Evolutionary conservation across 2,329 filamentous ascomycete genomes (phyloP).

Genomic region (Penicillium sp.): DNA sequence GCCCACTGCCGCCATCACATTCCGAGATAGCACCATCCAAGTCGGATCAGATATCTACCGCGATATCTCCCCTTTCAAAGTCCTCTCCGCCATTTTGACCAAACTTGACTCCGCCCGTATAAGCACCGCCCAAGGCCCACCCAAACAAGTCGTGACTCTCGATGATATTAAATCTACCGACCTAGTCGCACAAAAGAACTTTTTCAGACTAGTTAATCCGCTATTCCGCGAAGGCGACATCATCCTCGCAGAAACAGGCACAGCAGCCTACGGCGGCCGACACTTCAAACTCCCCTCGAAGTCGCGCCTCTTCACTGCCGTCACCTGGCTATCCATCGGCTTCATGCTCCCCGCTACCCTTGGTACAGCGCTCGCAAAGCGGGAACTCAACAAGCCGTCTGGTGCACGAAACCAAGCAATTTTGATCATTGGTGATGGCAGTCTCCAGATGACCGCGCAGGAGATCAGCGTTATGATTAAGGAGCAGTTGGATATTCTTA

Average conservation of each 20-base stretch:
- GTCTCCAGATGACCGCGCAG: conserved; percentile 66
- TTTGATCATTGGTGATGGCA: conserved; percentile 63
- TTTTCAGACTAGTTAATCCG: conserved; percentile 50
- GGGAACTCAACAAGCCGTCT: conserved; percentile 18
- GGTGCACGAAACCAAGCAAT: conserved; percentile 49
- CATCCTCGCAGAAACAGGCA: conserved; percentile 60
- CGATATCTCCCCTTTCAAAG: conserved; percentile 73
- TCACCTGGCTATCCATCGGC: conserved; percentile 62
- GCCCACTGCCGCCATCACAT: conserved; percentile 75
- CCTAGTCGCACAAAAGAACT: conserved; percentile 48
- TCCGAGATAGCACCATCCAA: conserved; percentile 71
- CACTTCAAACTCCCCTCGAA: conserved; percentile 53
- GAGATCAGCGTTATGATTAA: conserved; percentile 65
- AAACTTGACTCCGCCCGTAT: conserved; percentile 58
- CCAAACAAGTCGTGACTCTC: conserved; percentile 14
- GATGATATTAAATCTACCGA: conserved; percentile 45
- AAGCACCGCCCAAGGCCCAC: conserved; percentile 47
- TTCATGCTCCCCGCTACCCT: conserved; percentile 61
- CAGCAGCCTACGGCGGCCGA: conserved; percentile 55
- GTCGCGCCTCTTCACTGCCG: conserved; percentile 50
- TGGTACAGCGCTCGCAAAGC: conserved; percentile 56
- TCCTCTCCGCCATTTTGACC: conserved; percentile 69
- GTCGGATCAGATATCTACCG: conserved; percentile 80
- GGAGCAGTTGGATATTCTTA: conserved; percentile 50
- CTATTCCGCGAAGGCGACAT: conserved; percentile 57